Evolutionary conservation across 306 rosid species (phyloP).

Genomic region (Cucurbita pepo): DNA sequence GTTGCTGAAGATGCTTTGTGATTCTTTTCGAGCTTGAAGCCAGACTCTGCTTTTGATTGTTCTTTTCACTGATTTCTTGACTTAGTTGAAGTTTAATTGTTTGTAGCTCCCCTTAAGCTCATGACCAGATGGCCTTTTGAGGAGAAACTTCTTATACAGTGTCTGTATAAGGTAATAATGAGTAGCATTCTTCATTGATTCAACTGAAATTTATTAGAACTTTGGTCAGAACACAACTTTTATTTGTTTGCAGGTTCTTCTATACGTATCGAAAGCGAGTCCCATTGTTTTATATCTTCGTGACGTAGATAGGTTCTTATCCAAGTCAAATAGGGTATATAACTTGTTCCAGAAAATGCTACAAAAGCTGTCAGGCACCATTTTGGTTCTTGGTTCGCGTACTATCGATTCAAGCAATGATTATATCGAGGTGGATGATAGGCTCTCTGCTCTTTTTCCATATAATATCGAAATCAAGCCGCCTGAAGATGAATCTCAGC

Average conservation of each 20-base stretch:
- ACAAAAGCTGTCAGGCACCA: constrained; percentile 57
- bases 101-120: constrained; percentile 52
- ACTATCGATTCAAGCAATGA: constrained; percentile 39
- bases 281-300: constrained; percentile 75
- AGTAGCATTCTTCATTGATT: not conserved
- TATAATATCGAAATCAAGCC: constrained; percentile 71
- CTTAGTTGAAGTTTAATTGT: not conserved
- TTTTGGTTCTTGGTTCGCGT: constrained; percentile 76
- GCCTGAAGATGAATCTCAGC: constrained; percentile 70
- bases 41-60: not conserved
- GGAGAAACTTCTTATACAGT: constrained; percentile 68
- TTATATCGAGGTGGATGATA: constrained; percentile 47
- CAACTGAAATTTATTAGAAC: not conserved
- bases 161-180: constrained; percentile 62
- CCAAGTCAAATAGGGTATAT: constrained; percentile 50
- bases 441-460: constrained; percentile 49
- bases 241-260: constrained; percentile 45
- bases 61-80: not conserved
- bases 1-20: not conserved
- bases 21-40: too few relatives aligned
- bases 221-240: not conserved
- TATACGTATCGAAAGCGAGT: constrained; percentile 48
- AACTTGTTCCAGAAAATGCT: constrained; percentile 76
- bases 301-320: constrained; percentile 49
- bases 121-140: constrained; percentile 82